Evolutionary conservation across 164 flowering plant species (phyloP), one percentile per base, ranked within the genome.

Genomic region (Pachysandra terminalis): DNA sequence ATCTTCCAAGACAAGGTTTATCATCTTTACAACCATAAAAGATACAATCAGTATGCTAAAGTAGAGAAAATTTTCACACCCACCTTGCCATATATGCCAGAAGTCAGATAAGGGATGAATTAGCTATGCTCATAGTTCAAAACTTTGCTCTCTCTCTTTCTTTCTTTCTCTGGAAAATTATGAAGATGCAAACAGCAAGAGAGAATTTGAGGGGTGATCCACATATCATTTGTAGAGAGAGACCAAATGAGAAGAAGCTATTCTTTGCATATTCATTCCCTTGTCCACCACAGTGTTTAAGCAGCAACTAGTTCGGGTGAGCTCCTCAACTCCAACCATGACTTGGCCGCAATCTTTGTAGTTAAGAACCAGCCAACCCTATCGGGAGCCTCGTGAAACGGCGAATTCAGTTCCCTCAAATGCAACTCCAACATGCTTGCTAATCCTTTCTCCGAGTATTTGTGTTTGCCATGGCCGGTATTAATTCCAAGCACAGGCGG

Each of bases 401-500:
- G 98, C 27, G 97, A 86, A 78, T 87, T 77, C 45, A 94, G 72
- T 63, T 90, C 93, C 82, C 77, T 84, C 81, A 91, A 71, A 77
- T 85, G 93, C 14, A 90, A 80, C 73, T 81, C 91, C 59, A 94
- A 81, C 4, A 78, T 86, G 67, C 80, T 74, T 0, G 93, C 96
- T 57, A 94, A 66, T 12, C 89, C 89, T 71, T 86, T 87, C 25
- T 83, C 93, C 0, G 93, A 81, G 65, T 79, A 87, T 70, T 80
- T 90, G 77, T 90, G 92, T 66, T 86, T 94, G 27, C 97, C 97
- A 72, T 89, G 93, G 32, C 98, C 98, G 17, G 97, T 89, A 67
- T 89, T 84, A 68, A 91, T 91, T 40, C 96, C 96, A 64, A 94
- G 93, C 80, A 87, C 56, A 19, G 95, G 75, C 1, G 98, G 98